Evolutionary conservation across 768 basidiomycete species (phyloP).

Genomic region (Gymnopilus dilepis): DNA sequence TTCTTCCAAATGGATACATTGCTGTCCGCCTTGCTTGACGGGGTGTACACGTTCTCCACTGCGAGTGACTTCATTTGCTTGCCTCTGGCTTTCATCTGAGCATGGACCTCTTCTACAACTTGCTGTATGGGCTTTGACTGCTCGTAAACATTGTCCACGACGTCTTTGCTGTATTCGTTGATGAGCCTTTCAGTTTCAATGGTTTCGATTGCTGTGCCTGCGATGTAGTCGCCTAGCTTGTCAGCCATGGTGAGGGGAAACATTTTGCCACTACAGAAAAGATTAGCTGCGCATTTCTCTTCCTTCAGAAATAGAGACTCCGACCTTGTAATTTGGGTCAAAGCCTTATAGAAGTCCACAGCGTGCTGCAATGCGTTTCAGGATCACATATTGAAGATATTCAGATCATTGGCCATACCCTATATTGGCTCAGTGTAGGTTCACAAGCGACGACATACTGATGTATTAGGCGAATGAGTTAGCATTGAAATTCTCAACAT

Average conservation of each 20-base stretch:
- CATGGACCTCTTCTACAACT: constrained; percentile 27
- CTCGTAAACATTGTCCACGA: constrained; percentile 35
- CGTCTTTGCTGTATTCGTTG: constrained; percentile 29
- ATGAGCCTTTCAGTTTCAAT: constrained; percentile 35
- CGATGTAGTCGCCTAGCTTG: constrained; percentile 35
- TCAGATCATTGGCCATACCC: background rate
- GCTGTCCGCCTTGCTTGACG: background rate
- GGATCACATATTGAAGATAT: background rate
- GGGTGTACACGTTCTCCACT: constrained; percentile 31
- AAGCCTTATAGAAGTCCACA: constrained; percentile 34
- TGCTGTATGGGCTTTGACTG: constrained; percentile 27
- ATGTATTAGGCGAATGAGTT: constrained; percentile 9
- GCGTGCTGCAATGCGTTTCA: constrained; percentile 23
- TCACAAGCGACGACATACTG: constrained; percentile 67
- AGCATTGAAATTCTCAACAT: background rate
- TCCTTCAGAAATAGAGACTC: background rate
- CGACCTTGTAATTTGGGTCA: constrained; percentile 33
- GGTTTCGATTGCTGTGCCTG: constrained; percentile 35
- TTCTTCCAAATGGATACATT: constrained; percentile 12
- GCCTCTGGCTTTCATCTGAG: constrained; percentile 24
- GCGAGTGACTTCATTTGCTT: constrained; percentile 30
- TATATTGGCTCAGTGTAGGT: constrained; percentile 34
- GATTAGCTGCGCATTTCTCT: background rate
- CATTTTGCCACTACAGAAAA: constrained; percentile 27
- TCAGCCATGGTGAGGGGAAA: constrained; percentile 34